A percentile compares a stretch with the other conserved stretches of the same genome.
Evolutionary conservation across 306 rosid genomes (phyloP).

Genomic region (Elaeagnus macrophylla): DNA sequence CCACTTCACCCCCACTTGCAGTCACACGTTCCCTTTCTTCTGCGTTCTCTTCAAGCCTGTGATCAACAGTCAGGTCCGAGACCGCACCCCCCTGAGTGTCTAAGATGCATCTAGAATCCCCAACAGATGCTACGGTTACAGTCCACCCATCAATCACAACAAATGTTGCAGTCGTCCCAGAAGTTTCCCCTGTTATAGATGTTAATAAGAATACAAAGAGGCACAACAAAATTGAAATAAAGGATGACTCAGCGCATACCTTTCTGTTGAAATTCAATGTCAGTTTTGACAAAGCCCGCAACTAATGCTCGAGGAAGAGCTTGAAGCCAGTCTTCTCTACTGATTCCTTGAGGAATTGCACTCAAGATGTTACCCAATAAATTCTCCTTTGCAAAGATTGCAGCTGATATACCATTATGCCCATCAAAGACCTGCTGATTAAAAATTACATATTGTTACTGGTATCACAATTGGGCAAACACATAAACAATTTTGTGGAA

Average conservation of each 20-base stretch:
- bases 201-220: constrained; percentile 2
- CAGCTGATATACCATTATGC: constrained; percentile 96
- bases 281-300: constrained; percentile 95
- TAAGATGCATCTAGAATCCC: constrained; percentile 88
- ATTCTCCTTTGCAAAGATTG: constrained; percentile 78
- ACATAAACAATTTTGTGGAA: constrained; percentile 19
- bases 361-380: constrained; percentile 71
- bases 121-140: constrained; percentile 88
- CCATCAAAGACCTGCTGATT: constrained; percentile 85
- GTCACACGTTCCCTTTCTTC: constrained; percentile 96
- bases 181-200: constrained; percentile 74
- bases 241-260: constrained; percentile 24
- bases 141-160: constrained; percentile 85
- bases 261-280: constrained; percentile 92
- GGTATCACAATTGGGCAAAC: no score
- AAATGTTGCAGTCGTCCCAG: constrained; percentile 95
- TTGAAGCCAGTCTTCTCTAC: constrained; percentile 91
- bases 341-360: constrained; percentile 85
- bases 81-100: constrained; percentile 86
- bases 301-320: constrained; percentile 95
- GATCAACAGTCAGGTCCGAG: constrained; percentile 86
- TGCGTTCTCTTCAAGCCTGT: constrained; percentile 82
- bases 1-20: constrained; percentile 99
- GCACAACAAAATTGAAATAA: constrained; percentile 3
- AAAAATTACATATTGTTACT: constrained; percentile 31